Base-by-base conservation (phyloP, 2,329 filamentous ascomycete genomes). In the Colletotrichum paranaense region DNA sequence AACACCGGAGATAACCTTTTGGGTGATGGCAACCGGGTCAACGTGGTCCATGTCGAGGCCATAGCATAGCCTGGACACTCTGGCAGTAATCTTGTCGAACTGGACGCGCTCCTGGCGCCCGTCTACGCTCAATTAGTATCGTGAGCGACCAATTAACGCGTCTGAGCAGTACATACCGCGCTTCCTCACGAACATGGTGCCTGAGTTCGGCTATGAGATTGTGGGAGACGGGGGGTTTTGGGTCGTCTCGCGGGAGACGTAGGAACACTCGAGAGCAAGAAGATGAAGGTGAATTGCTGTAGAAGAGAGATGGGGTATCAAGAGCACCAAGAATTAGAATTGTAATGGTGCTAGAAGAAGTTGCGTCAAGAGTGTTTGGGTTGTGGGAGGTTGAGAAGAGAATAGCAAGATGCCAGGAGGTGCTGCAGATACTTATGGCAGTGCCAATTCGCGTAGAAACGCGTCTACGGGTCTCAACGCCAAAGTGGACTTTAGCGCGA, bases 11-110 rank as follows among this genome's bases (percentile, higher is more conserved):
- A 99, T 99, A 84, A 99, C 97, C 87, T 98, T 99, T 87, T 98
- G 95, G 73, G 97, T 99, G 83, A 99, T 99, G 81, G 96, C 95
- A 77, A 97, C 97, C 69, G 97, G 95, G 86, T 99, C 97, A 80
- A 99, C 94, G 88, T 99, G 97, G 78, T 90, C 96, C 63, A 94
- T 91, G 82, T 99, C 97, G 72, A 99, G 93, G 77, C 96, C 96
- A 85, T 99, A 99, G 90, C 97, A 99, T 81, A 99, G 89, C 81
- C 97, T 92, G 59, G 97, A 98, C 78, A 99, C 97, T 85, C 97
- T 95, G 80, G 97, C 97, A 81, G 97, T 98, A 91, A 99, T 99
- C 89, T 99, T 99, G 90, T 99, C 97, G 88, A 99, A 99, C 85
- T 99, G 97, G 77, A 99, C 97, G 85, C 97, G 97, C 90, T 99